Evolutionary conservation across 768 basidiomycete species (phyloP).

Genomic region (Pholiota microspora): DNA sequence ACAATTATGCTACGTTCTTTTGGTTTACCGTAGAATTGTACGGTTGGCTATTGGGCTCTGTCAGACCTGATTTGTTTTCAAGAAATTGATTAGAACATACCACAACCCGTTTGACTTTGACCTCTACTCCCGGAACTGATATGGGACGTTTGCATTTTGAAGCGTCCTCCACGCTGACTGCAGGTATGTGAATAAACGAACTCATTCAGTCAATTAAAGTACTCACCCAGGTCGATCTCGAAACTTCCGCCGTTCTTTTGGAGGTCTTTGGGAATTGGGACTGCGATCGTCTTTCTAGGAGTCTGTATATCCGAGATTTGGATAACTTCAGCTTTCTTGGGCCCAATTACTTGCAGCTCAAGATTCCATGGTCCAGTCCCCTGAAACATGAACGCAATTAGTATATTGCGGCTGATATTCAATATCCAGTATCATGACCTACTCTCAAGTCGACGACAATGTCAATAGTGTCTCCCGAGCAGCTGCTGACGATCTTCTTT

Average conservation of each 20-base stretch:
- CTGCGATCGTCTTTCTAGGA: slow-evolving; percentile 50
- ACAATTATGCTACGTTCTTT: slow-evolving; percentile 58
- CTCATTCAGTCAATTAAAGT: not conserved
- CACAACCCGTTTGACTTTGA: slow-evolving; percentile 81
- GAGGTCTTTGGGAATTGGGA: slow-evolving; percentile 68
- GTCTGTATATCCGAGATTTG: slow-evolving; percentile 54
- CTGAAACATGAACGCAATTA: slow-evolving; percentile 32
- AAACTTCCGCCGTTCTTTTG: slow-evolving; percentile 71
- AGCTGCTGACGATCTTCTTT: slow-evolving; percentile 66
- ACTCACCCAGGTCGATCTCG: slow-evolving; percentile 74
- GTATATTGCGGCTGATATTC: not conserved
- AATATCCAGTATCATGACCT: slow-evolving; percentile 16
- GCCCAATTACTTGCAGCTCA: slow-evolving; percentile 78
- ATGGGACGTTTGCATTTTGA: slow-evolving; percentile 83
- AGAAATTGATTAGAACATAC: slow-evolving; percentile 36
- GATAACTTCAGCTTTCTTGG: slow-evolving; percentile 60
- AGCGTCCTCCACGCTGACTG: slow-evolving; percentile 83
- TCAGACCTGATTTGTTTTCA: not conserved
- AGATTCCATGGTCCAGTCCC: slow-evolving; percentile 92
- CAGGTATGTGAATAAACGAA: slow-evolving; percentile 11
- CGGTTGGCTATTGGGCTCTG: slow-evolving; percentile 63
- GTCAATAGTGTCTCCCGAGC: slow-evolving; percentile 72
- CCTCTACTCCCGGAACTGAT: slow-evolving; percentile 72
- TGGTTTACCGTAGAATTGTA: slow-evolving; percentile 74
- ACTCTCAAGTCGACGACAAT: slow-evolving; percentile 83